Evolutionary conservation across 2,329 filamentous ascomycete species (phyloP), one percentile per base, ranked within the genome.

Genomic region (Fusarium oligoseptatum): DNA sequence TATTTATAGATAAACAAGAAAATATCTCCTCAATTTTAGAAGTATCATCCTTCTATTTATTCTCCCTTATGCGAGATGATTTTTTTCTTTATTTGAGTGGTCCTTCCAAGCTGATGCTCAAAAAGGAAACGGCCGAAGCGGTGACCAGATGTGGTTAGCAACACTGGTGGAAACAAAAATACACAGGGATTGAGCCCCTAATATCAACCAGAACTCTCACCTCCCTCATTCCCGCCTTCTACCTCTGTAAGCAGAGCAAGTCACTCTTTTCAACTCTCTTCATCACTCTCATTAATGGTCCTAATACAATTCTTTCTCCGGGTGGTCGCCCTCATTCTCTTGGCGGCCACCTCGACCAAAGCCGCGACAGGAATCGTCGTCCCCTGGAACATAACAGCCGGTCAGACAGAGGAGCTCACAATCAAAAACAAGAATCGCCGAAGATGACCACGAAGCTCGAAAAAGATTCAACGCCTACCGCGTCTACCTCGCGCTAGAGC

Each of bases 331-430:
- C 36, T 77, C 66, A 60, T 63, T 73, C 70, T 77, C 56, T 75
- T 72, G 34, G 60, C 55, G 41, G 50, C 50, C 60, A 29, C 68
- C 24, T 60, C 68, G 8, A 11, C 66, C 8, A 34, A 22, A 45
- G 63, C 68, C 14, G 15, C 61, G 20, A 68, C 70, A 12, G 67
- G 65, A 36, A 62, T 78, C 52, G 64, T 52, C 10, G 56, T 78
- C 15, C 76, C 76, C 24, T 72, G 34, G 55, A 76, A 77, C 52
- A 71, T 78, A 65, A 76, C 75, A 52, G 75, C 62, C 9, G 68
- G 61, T 27, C 29, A 75, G 52, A 60, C 57, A 10, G 55, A 60
- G 43, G 39, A 71, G 1, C 45, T 78, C 27, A 77, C 55, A 11
- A 76, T 77, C 39, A 32, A 60, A 60, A 2, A 67, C 73, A 27